Evolutionary conservation across 371 early-diverging fungal species (phyloP).

Genomic region (Mortierella sp.): DNA sequence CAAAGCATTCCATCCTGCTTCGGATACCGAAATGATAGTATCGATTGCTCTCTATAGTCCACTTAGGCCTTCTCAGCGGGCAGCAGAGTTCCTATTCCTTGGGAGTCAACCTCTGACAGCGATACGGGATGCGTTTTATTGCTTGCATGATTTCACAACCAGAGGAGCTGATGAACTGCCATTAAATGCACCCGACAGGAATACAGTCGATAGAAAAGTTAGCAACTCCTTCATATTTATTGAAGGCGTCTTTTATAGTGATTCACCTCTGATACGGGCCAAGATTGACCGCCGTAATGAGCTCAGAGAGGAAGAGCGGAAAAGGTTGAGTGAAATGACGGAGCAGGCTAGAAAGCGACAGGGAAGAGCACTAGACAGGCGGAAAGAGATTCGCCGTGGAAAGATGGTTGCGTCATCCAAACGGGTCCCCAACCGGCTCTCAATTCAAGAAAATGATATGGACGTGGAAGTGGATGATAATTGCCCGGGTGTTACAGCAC

Average conservation of each 20-base stretch:
- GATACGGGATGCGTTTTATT: slow-evolving; percentile 67
- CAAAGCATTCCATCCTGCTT: slow-evolving; percentile 38
- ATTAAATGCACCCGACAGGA: slow-evolving; percentile 36
- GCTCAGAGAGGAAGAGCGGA: slow-evolving; percentile 29
- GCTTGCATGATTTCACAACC: slow-evolving; percentile 62
- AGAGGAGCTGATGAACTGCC: slow-evolving; percentile 55
- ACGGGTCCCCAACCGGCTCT: background rate
- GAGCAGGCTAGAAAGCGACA: slow-evolving; percentile 8
- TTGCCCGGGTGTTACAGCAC: slow-evolving; percentile 14
- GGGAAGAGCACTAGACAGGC: background rate
- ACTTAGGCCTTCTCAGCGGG: slow-evolving; percentile 53
- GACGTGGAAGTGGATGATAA: slow-evolving; percentile 19
- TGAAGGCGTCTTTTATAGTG: slow-evolving; percentile 68
- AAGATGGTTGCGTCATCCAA: background rate
- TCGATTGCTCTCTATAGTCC: slow-evolving; percentile 62
- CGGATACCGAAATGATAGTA: slow-evolving; percentile 59
- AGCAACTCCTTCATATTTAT: slow-evolving; percentile 69
- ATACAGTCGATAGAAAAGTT: slow-evolving; percentile 60
- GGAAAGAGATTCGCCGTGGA: slow-evolving; percentile 9
- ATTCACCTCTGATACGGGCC: slow-evolving; percentile 62
- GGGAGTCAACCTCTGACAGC: slow-evolving; percentile 69
- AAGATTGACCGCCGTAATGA: slow-evolving; percentile 60
- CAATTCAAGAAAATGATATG: background rate
- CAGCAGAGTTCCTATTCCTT: slow-evolving; percentile 65
- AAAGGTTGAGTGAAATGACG: slow-evolving; percentile 1